Percentiles rank a stretch among this genome's conserved stretches.
phyloP scores from a whole-genome alignment of 1,284 basidiomycete species.

The Cryptococcus amylolentus region DNA sequence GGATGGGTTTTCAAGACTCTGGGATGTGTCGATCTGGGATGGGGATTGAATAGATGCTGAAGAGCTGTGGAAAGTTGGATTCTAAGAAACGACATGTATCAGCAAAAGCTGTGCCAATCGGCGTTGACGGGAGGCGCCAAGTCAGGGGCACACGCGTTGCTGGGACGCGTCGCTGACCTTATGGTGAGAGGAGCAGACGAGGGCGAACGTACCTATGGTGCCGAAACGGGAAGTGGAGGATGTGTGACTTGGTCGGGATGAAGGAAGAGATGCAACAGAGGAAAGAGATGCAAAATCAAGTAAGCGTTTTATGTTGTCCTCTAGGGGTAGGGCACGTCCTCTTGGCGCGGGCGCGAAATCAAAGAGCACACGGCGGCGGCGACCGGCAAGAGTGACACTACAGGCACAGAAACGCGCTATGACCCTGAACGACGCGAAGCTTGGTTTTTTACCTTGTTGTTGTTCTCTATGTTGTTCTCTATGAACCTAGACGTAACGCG shows the following conservation, averaged over 20 bases:
- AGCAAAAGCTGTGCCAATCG: background rate
- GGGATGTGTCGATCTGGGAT: background rate
- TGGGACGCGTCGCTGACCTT: background rate
- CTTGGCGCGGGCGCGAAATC: too few relatives aligned
- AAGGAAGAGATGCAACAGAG: background rate
- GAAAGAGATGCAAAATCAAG: background rate
- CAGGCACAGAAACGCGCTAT: too few relatives aligned
- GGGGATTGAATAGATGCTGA: slow-evolving; percentile 1
- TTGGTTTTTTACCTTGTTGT: too few relatives aligned
- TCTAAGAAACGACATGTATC: background rate
- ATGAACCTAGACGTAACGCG: too few relatives aligned
- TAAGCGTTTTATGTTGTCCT: background rate
- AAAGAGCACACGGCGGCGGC: too few relatives aligned
- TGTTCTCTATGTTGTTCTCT: too few relatives aligned
- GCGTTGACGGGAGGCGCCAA: background rate
- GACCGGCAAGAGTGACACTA: too few relatives aligned
- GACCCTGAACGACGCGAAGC: too few relatives aligned
- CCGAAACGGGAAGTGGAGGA: background rate
- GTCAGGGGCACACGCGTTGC: background rate
- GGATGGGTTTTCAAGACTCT: background rate
- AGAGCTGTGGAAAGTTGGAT: slow-evolving; percentile 3
- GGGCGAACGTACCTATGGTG: background rate
- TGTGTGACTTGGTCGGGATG: background rate
- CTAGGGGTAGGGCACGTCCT: too few relatives aligned
- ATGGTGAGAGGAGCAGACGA: background rate